Conservation (phyloP, 768 basidiomycete species). For the Suillus hirtellus region DNA sequence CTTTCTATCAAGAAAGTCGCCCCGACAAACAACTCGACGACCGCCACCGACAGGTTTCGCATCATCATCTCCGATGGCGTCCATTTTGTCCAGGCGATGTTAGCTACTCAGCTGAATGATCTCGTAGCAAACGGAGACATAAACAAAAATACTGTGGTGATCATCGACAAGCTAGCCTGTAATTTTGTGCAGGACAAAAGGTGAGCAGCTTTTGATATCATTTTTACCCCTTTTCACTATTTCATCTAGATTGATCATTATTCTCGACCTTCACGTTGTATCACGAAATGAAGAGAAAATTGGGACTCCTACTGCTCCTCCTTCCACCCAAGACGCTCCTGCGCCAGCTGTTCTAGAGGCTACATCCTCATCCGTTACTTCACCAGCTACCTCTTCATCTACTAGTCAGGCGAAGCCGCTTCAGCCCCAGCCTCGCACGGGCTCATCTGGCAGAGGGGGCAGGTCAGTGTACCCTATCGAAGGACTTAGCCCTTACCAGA, state of each 20-base stretch:
- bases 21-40: slow-evolving; percentile 28
- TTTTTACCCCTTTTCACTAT: slow-evolving; percentile 11
- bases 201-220: slow-evolving; percentile 43
- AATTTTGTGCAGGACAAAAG: slow-evolving; percentile 84
- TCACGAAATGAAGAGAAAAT: slow-evolving; percentile 65
- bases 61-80: slow-evolving; percentile 90
- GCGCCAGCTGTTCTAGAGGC: slow-evolving; percentile 27
- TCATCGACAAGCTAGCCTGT: slow-evolving; percentile 74
- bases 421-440: slow-evolving; percentile 12
- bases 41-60: slow-evolving; percentile 59
- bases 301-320: slow-evolving; percentile 54
- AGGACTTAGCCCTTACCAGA: slow-evolving; percentile 93
- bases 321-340: slow-evolving; percentile 34
- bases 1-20: slow-evolving; percentile 82
- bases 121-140: slow-evolving; percentile 67
- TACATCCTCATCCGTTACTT: slow-evolving; percentile 30
- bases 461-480: slow-evolving; percentile 79
- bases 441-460: slow-evolving; percentile 20
- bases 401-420: slow-evolving; percentile 14
- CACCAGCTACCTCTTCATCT: slow-evolving; percentile 28
- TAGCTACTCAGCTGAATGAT: slow-evolving; percentile 86
- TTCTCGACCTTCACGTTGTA: slow-evolving; percentile 65
- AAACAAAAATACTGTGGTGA: slow-evolving; percentile 64
- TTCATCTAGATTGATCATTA: slow-evolving; percentile 69
- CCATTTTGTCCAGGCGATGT: slow-evolving; percentile 89